A percentile compares a stretch with the other conserved stretches of the same genome.
phyloP scores from a whole-genome alignment of 1,139 yeast genomes.

The Geotrichum cucujoidarum region DNA sequence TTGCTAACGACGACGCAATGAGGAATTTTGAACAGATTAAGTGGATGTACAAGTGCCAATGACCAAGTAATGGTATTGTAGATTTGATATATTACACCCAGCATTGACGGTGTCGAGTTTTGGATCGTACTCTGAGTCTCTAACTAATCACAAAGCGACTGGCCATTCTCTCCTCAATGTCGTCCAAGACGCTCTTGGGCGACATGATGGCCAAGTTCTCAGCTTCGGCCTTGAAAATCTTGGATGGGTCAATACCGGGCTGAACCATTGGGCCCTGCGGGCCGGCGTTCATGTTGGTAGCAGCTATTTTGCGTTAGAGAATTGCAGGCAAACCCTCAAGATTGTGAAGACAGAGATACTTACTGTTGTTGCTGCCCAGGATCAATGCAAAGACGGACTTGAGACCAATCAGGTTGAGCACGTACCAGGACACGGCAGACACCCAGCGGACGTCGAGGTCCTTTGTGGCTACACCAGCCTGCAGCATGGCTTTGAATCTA shows the following conservation, averaged over 20 bases:
- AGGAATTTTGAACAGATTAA: too few relatives aligned
- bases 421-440: slow-evolving; percentile 97
- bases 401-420: slow-evolving; percentile 80
- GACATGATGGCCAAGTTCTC: slow-evolving; percentile 67
- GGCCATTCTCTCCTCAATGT: slow-evolving; percentile 66
- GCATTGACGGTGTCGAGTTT: too few relatives aligned
- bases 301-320: slow-evolving; percentile 25
- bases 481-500: slow-evolving; percentile 87
- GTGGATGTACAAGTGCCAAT: too few relatives aligned
- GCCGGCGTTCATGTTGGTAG: slow-evolving; percentile 25
- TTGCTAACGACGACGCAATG: too few relatives aligned
- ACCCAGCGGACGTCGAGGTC: slow-evolving; percentile 91
- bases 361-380: slow-evolving; percentile 48
- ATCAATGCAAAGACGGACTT: slow-evolving; percentile 72
- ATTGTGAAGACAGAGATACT: neutral
- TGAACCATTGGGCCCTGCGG: slow-evolving; percentile 40
- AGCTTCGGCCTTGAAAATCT: slow-evolving; percentile 63
- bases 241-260: slow-evolving; percentile 46
- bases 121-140: too few relatives aligned
- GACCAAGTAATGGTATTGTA: too few relatives aligned
- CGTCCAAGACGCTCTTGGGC: slow-evolving; percentile 55
- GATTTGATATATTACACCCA: too few relatives aligned
- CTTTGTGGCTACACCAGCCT: slow-evolving; percentile 76
- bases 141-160: too few relatives aligned
- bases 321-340: neutral